Percentiles rank a stretch among this genome's conserved stretches.
Evolutionary conservation across 371 early-diverging fungal species (phyloP).

Genomic region (Haplosporangium sp.): DNA sequence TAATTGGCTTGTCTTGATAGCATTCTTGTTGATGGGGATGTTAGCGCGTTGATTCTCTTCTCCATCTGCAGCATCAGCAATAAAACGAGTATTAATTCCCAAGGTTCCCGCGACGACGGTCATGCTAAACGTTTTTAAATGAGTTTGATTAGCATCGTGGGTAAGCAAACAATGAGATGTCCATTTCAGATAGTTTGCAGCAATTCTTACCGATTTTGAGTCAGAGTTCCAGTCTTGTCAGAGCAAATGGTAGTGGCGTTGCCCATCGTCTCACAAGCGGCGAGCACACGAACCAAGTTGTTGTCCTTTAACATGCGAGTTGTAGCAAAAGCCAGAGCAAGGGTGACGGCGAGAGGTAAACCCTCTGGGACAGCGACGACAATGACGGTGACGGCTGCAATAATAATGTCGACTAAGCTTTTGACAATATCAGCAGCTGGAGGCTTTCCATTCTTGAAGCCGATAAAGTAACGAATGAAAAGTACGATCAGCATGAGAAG

Average conservation of each 20-base stretch:
- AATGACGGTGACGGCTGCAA: slow-evolving; percentile 75
- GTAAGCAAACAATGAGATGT: slow-evolving; percentile 73
- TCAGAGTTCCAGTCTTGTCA: slow-evolving; percentile 93
- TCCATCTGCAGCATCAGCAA: slow-evolving; percentile 42
- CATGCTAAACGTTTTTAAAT: slow-evolving; percentile 64
- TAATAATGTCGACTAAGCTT: slow-evolving; percentile 70
- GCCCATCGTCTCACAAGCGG: slow-evolving; percentile 96
- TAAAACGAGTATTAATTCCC: slow-evolving; percentile 57
- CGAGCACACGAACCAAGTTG: slow-evolving; percentile 89
- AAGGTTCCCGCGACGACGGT: slow-evolving; percentile 81
- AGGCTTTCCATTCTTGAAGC: slow-evolving; percentile 60
- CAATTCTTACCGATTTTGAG: slow-evolving; percentile 71
- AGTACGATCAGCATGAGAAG: slow-evolving; percentile 75
- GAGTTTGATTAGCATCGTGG: slow-evolving; percentile 61
- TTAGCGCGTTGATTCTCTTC: slow-evolving; percentile 35
- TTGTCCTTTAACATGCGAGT: slow-evolving; percentile 92
- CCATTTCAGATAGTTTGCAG: slow-evolving; percentile 51
- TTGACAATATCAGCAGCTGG: slow-evolving; percentile 54
- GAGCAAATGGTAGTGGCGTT: slow-evolving; percentile 92
- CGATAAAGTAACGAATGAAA: slow-evolving; percentile 70
- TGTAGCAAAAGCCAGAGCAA: slow-evolving; percentile 82
- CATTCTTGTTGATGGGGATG: slow-evolving; percentile 53
- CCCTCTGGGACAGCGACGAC: slow-evolving; percentile 89
- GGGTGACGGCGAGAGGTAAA: slow-evolving; percentile 82
- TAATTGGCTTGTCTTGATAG: slow-evolving; percentile 60